These are phyloP conservation scores for Syzygium syzygioides DNA, from an alignment of 441 rosid genomes.

Conservation along the genomic window DNA sequence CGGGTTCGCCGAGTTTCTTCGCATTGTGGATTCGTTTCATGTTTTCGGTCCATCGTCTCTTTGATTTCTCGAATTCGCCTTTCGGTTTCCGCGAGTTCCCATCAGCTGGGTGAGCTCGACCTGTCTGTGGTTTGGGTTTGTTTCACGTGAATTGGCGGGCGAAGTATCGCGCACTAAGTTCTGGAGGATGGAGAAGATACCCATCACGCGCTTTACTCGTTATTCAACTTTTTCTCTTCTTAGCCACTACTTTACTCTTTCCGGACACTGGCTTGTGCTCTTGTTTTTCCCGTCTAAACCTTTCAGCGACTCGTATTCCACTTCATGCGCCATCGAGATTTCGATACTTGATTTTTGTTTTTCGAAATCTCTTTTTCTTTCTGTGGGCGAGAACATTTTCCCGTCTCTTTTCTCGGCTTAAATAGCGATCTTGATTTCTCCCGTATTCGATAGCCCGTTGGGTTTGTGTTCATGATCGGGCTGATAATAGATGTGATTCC, in stretches of 20 bases:
- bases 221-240: not conserved
- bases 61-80: not conserved
- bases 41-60: not conserved
- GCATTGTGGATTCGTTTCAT: not conserved
- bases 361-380: not conserved
- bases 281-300: not conserved
- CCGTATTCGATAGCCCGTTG: not conserved
- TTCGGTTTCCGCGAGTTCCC: not conserved
- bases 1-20: not conserved
- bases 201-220: not conserved
- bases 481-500: not conserved
- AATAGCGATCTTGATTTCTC: not conserved
- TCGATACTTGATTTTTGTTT: not conserved
- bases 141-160: not conserved
- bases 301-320: not conserved
- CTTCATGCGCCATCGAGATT: not conserved
- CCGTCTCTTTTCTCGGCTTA: not conserved
- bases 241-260: not conserved
- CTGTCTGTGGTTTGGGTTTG: not conserved
- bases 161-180: not conserved
- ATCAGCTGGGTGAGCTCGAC: not conserved
- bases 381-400: not conserved
- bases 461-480: not conserved
- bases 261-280: not conserved
- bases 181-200: not conserved